Base-by-base conservation (phyloP, 768 basidiomycete species). In the Calvatia gigantea region DNA sequence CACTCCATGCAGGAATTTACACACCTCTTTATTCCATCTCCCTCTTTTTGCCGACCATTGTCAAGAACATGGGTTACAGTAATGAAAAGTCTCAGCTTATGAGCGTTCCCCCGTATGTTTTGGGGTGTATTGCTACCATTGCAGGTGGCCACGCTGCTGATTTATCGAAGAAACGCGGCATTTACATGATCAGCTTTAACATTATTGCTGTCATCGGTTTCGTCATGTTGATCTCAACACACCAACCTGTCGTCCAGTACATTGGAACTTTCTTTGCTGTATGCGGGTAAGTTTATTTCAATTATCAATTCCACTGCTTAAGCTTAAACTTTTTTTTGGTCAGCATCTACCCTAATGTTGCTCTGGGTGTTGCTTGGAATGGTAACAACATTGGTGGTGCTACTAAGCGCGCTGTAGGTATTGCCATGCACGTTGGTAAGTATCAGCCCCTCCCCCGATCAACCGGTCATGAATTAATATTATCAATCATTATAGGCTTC, bases 391-490 rank as follows among this genome's bases (percentile, higher is more conserved):
- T 70, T 46, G 69, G 69, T 14, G 69, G 69, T 11, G 58, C 67
- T 17, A 70, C 68, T 29, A 70, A 69, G 46, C 65, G 69, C 9
- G 69, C 69, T 52, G 68, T 70, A 33, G 69, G 68, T 57, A 69
- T 70, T 57, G 69, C 68, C 11, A 68, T 70, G 68, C 68, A 69
- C 31, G 67, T 70, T 29, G 69, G 67, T 67, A 51, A 51, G 67
- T 64, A 11, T 31, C 21, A 21, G 28, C 41, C 21, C 21, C 45
- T 23, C 25, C 39, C 17, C 12, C 25, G 14, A 42, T 21, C 47
- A 5, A 51, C 39, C 38, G 33, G 28, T 25, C 54, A 47, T 48
- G 49, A 14, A 15, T 43, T 25, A 12, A n/a, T n/a, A n/a, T n/a
- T n/a, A n/a, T n/a, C n/a, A n/a, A 15, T 28, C 25, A 25, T 37